phyloP scores from a whole-genome alignment of 2,329 filamentous ascomycete genomes.

The Fusarium odoratissimum region DNA sequence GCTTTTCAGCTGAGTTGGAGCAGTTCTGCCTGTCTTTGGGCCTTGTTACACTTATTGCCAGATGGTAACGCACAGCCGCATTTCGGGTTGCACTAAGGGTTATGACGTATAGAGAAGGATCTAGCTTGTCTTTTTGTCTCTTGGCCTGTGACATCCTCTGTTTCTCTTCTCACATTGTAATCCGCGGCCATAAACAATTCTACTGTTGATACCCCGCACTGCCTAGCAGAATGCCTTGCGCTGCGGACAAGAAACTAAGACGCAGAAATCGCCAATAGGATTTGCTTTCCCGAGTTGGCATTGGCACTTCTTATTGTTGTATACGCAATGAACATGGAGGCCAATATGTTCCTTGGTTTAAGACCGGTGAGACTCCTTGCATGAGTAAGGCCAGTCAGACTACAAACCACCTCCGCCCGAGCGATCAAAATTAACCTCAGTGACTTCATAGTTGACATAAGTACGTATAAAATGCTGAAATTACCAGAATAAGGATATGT shows the following conservation, averaged over 20 bases:
- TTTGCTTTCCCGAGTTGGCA: too few relatives aligned
- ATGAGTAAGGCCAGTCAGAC: background rate
- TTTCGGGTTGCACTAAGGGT: fast-evolving
- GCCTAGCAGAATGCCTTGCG: background rate
- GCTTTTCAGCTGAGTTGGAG: background rate
- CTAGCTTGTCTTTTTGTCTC: fast-evolving
- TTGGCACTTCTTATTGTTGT: too few relatives aligned
- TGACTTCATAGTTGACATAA: fast-evolving
- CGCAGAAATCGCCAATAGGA: too few relatives aligned
- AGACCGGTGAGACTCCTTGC: too few relatives aligned
- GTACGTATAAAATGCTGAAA: fast-evolving
- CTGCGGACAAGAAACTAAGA: background rate
- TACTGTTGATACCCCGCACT: background rate
- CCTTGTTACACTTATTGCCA: background rate
- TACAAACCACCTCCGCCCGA: fast-evolving
- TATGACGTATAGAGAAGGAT: fast-evolving
- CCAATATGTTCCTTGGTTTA: too few relatives aligned
- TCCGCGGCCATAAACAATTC: background rate
- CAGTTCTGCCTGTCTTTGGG: too few relatives aligned
- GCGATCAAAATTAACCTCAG: fast-evolving
- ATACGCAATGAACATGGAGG: too few relatives aligned
- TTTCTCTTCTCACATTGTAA: too few relatives aligned
- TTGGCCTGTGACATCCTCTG: fast-evolving
- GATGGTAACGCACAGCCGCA: background rate
- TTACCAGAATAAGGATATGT: background rate